Conservation (phyloP, 2,329 filamentous ascomycete species). For the Clarireedia paspali region DNA sequence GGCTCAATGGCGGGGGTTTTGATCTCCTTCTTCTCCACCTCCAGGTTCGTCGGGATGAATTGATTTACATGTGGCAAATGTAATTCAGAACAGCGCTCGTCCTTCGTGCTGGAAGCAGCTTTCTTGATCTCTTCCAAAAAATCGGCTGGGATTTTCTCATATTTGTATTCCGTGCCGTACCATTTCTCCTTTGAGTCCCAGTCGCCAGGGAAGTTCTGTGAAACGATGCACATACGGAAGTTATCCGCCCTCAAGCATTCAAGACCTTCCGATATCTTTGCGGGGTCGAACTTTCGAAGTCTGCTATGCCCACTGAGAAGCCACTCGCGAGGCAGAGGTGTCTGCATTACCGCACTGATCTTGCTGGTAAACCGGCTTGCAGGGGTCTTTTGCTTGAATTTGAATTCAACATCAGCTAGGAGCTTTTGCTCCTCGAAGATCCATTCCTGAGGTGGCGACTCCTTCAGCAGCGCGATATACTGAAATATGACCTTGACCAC, state of each 20-base stretch:
- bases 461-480: slow-evolving; percentile 80
- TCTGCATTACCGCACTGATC: slow-evolving; percentile 84
- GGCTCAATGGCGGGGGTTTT: slow-evolving; percentile 65
- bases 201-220: slow-evolving; percentile 72
- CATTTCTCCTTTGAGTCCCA: slow-evolving; percentile 91
- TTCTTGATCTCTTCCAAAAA: slow-evolving; percentile 64
- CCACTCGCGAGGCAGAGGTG: slow-evolving; percentile 77
- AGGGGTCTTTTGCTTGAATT: slow-evolving; percentile 86
- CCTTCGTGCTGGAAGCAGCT: slow-evolving; percentile 50
- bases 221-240: slow-evolving; percentile 76
- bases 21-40: slow-evolving; percentile 93
- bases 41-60: slow-evolving; percentile 87
- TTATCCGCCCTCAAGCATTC: slow-evolving; percentile 77
- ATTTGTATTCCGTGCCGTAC: slow-evolving; percentile 93
- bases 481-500: slow-evolving; percentile 62
- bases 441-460: slow-evolving; percentile 79
- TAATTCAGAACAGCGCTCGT: slow-evolving; percentile 59
- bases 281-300: slow-evolving; percentile 71
- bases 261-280: slow-evolving; percentile 67
- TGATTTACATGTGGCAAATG: slow-evolving; percentile 90
- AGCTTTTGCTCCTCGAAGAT: slow-evolving; percentile 88
- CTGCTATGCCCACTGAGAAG: slow-evolving; percentile 70
- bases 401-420: slow-evolving; percentile 88
- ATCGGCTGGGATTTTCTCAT: slow-evolving; percentile 69
- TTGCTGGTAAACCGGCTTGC: slow-evolving; percentile 84